Percentiles rank a stretch among this genome's conserved stretches.
Conservation (phyloP, 2,329 filamentous ascomycete species). For the Aspergillus ochraceoroseus region DNA sequence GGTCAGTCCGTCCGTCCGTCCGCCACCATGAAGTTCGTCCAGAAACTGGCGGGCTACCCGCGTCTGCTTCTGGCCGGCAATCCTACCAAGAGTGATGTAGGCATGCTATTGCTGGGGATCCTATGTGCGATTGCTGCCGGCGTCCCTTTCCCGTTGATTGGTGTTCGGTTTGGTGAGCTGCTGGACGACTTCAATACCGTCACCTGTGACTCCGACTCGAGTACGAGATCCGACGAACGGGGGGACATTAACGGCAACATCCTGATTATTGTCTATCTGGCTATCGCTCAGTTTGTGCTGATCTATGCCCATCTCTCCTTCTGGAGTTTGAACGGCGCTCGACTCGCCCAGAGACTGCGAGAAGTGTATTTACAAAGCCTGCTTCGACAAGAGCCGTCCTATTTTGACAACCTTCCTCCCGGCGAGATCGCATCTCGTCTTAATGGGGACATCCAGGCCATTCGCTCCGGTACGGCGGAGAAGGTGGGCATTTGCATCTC, state of each 20-base stretch:
- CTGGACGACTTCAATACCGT: slow-evolving; percentile 39
- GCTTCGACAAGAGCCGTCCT: slow-evolving; percentile 58
- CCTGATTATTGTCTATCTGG: slow-evolving; percentile 58
- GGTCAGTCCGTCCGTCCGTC: too few relatives aligned
- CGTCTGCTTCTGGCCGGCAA: slow-evolving; percentile 37
- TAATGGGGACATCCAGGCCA: slow-evolving; percentile 60
- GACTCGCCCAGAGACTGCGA: slow-evolving; percentile 59
- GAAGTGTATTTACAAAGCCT: slow-evolving; percentile 57
- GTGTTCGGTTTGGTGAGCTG: slow-evolving; percentile 40
- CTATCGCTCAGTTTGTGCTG: slow-evolving; percentile 57
- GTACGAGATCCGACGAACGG: slow-evolving; percentile 24
- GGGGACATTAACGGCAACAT: slow-evolving; percentile 50
- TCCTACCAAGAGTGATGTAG: slow-evolving; percentile 32
- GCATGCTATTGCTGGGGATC: slow-evolving; percentile 27
- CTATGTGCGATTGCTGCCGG: slow-evolving; percentile 35
- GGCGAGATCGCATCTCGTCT: slow-evolving; percentile 61
- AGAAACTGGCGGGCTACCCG: slow-evolving; percentile 34
- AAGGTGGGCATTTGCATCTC: slow-evolving; percentile 64
- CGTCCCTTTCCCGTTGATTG: slow-evolving; percentile 41
- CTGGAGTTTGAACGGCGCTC: slow-evolving; percentile 61
- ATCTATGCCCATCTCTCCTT: slow-evolving; percentile 62
- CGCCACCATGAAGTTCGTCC: slow-evolving; percentile 27
- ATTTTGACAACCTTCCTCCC: slow-evolving; percentile 59
- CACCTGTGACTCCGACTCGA: slow-evolving; percentile 23
- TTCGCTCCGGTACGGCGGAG: slow-evolving; percentile 64